Evolutionary conservation across 2,329 filamentous ascomycete species (phyloP).

Genomic region (Fusarium sp.): DNA sequence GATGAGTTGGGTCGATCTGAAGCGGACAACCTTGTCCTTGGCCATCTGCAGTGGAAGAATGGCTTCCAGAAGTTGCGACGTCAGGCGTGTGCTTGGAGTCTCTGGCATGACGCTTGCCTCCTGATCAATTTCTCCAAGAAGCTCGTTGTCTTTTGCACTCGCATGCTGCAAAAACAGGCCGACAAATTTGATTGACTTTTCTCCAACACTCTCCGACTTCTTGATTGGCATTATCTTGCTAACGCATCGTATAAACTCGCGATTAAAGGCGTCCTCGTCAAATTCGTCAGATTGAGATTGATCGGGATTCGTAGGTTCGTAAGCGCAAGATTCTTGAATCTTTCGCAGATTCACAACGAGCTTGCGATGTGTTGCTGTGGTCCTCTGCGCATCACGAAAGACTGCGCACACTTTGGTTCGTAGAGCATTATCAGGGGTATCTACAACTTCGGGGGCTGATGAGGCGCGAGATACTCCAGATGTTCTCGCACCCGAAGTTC

Average conservation of each 20-base stretch:
- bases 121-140: slow-evolving; percentile 75
- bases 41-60: slow-evolving; percentile 82
- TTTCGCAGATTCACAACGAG: slow-evolving; percentile 89
- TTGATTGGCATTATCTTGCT: slow-evolving; percentile 87
- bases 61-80: slow-evolving; percentile 79
- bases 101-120: slow-evolving; percentile 81
- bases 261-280: slow-evolving; percentile 88
- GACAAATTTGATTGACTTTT: slow-evolving; percentile 87
- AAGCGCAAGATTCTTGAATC: slow-evolving; percentile 88
- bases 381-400: slow-evolving; percentile 88
- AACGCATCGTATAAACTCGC: slow-evolving; percentile 86
- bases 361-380: slow-evolving; percentile 91
- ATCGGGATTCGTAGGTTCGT: slow-evolving; percentile 69
- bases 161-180: slow-evolving; percentile 87
- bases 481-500: slow-evolving; percentile 61
- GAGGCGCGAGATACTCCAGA: slow-evolving; percentile 65
- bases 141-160: slow-evolving; percentile 78
- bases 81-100: slow-evolving; percentile 87
- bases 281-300: slow-evolving; percentile 74
- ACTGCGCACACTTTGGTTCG: slow-evolving; percentile 81
- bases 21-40: slow-evolving; percentile 95
- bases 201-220: slow-evolving; percentile 91
- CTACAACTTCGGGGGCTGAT: slow-evolving; percentile 79
- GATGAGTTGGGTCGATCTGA: slow-evolving; percentile 89
- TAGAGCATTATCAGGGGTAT: slow-evolving; percentile 78